A percentile compares a stretch with the other conserved stretches of the same genome.
Conservation (phyloP, 179 eudicot genomes). For the Amaranthus tricolor region DNA sequence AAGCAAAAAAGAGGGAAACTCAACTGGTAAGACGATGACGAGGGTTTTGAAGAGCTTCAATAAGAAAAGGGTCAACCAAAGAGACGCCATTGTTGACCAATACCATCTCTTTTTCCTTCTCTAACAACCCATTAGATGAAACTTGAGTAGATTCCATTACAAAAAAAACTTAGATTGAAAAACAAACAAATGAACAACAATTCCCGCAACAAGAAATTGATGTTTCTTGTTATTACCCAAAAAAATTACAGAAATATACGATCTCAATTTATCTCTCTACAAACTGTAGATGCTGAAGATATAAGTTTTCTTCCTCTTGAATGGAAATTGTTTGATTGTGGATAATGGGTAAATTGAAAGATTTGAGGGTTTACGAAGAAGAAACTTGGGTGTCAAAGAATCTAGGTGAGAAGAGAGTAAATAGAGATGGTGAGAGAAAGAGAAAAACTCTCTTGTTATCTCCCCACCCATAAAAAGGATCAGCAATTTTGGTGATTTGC, state of each 20-base stretch:
- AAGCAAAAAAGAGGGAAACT: constrained; percentile 20
- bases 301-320: not conserved
- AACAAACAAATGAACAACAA: not conserved
- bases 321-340: not conserved
- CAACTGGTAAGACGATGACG: constrained; percentile 80
- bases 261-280: constrained; percentile 12
- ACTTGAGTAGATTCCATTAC: constrained; percentile 31
- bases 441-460: constrained; percentile 11
- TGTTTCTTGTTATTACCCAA: constrained; percentile 1
- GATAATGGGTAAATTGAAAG: constrained; percentile 3
- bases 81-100: constrained; percentile 22
- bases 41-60: constrained; percentile 92
- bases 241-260: constrained; percentile 2
- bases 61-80: constrained; percentile 70
- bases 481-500: constrained; percentile 5
- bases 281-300: not conserved
- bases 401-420: constrained; percentile 11
- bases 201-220: not conserved
- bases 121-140: constrained; percentile 20
- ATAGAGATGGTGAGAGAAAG: constrained; percentile 13
- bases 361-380: constrained; percentile 33
- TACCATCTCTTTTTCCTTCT: constrained; percentile 29
- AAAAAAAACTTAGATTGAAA: not conserved
- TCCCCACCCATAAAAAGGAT: constrained; percentile 20
- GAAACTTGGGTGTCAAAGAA: constrained; percentile 3